Evolutionary conservation across 139 green algal genomes (phyloP).

Genomic region (Chlorella vulgaris): DNA sequence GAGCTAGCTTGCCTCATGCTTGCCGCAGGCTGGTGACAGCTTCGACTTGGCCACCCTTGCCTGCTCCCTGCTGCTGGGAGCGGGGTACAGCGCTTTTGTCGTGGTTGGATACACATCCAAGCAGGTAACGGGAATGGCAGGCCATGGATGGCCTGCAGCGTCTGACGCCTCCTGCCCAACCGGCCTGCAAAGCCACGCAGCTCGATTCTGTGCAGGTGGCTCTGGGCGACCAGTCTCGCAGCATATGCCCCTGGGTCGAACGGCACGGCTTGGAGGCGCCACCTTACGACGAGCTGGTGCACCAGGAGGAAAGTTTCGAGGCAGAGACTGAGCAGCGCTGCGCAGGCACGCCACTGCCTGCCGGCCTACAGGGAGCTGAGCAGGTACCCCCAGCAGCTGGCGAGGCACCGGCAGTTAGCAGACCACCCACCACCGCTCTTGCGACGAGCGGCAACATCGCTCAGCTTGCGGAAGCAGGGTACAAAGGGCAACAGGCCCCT

Average conservation of each 20-base stretch:
- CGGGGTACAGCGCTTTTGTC: slow-evolving; percentile 84
- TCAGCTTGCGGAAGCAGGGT: too few relatives aligned
- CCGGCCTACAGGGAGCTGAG: too few relatives aligned
- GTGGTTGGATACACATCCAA: slow-evolving; percentile 67
- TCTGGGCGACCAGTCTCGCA: slow-evolving; percentile 4
- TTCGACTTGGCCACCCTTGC: slow-evolving; percentile 84
- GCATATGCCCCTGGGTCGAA: neutral
- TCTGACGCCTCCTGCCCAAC: too few relatives aligned
- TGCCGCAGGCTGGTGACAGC: slow-evolving; percentile 69
- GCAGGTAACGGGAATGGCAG: slow-evolving; percentile 33
- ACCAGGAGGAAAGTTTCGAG: slow-evolving; percentile 4
- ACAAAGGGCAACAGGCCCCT: too few relatives aligned
- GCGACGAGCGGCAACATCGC: too few relatives aligned
- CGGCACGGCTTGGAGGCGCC: slow-evolving; percentile 10
- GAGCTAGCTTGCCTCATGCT: neutral
- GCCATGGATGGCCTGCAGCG: neutral
- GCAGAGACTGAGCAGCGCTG: neutral
- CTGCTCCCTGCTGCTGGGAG: slow-evolving; percentile 72
- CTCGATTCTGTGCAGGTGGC: slow-evolving; percentile 4
- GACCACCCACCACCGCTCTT: too few relatives aligned
- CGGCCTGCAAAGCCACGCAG: too few relatives aligned
- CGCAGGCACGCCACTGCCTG: neutral
- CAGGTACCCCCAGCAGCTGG: too few relatives aligned
- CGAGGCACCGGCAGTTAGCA: too few relatives aligned
- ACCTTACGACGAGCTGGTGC: neutral